Base-by-base conservation (phyloP, 352 stramenopile species). In the Peronospora belbahrii region DNA sequence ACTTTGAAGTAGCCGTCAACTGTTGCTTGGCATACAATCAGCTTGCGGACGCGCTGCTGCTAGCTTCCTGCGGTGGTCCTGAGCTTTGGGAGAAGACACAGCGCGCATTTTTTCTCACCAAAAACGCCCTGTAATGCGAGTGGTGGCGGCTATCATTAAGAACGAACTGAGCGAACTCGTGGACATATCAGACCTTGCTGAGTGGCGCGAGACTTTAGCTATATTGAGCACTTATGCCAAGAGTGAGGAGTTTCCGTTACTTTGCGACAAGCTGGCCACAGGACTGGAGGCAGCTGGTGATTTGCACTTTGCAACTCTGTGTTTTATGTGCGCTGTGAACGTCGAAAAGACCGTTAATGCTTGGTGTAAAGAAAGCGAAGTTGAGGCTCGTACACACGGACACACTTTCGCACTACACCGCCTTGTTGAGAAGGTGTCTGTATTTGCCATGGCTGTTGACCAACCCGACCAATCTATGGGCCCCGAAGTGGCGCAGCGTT, bases 1-100 rank as follows among this genome's bases (percentile, higher is more conserved):
- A 98, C 69, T 99, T 99, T 56, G 93, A 97, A 53, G 89, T 96
- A 4, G 96, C 96, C 0, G 95, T 99, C 8, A 96, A 98, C 63
- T 96, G 81, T 62, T 99, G 95, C 47, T 83, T 99, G 48, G 74
- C 82, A 28, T 96, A 97, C 55, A 94, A 96, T 30, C 94, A 98
- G 56, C 83, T 98, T 51, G 92, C 95, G 0, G 96, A 99, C 63
- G 96, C 96, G 2, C 64, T 99, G 31, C 43, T 99, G 14, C 62
- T 99, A 15, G 78, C 83, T 20, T 92, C 83, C 14, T 95, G 88
- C 48, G 96, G 95, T 27, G 96, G 95, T 6, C 75, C 77, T 6
- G 94, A 98, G 24, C 79, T 99, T 4, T 98, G 92, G 91, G 74
- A 90, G 42, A 96, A 97, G 68, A 97, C 95, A 3, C 93, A 98